Conservation (phyloP, 1,284 basidiomycete genomes). For the Moesziomyces sp. region DNA sequence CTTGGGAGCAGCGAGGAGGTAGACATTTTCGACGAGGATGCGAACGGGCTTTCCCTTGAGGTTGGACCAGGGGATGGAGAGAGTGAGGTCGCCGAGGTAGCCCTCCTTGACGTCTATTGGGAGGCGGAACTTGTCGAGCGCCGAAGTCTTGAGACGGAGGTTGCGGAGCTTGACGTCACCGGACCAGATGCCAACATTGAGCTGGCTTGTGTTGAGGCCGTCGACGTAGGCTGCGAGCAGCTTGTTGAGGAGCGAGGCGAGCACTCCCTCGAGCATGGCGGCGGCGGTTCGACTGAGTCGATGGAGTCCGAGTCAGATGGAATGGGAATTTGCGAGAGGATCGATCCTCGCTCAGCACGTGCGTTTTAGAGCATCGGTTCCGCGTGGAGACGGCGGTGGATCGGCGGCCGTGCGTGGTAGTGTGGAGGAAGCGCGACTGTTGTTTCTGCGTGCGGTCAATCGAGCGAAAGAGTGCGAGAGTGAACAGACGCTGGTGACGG, state of each 20-base stretch:
- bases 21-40: slow-evolving; percentile 92
- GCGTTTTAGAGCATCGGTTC: too few species aligned
- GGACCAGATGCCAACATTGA: slow-evolving; percentile 93
- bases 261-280: slow-evolving; percentile 65
- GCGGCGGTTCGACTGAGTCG: too few species aligned
- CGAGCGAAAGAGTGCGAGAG: too few species aligned
- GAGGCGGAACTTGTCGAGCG: slow-evolving; percentile 93
- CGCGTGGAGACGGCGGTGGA: too few species aligned
- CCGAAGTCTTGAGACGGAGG: slow-evolving; percentile 89
- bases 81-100: slow-evolving; percentile 88
- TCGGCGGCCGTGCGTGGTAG: too few species aligned
- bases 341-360: too few species aligned
- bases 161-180: slow-evolving; percentile 84
- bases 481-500: too few species aligned
- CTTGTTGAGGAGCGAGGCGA: slow-evolving; percentile 74
- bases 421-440: too few species aligned
- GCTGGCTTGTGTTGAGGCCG: slow-evolving; percentile 92
- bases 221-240: slow-evolving; percentile 95
- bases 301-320: background rate
- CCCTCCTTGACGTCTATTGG: slow-evolving; percentile 95
- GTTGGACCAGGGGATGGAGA: slow-evolving; percentile 95
- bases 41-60: slow-evolving; percentile 92
- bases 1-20: slow-evolving; percentile 89
- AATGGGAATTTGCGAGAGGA: background rate
- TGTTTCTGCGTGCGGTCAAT: too few species aligned